Evolutionary conservation across 2,329 filamentous ascomycete species (phyloP), one percentile per base, ranked within the genome.

Genomic region (Rutstroemia sp.): DNA sequence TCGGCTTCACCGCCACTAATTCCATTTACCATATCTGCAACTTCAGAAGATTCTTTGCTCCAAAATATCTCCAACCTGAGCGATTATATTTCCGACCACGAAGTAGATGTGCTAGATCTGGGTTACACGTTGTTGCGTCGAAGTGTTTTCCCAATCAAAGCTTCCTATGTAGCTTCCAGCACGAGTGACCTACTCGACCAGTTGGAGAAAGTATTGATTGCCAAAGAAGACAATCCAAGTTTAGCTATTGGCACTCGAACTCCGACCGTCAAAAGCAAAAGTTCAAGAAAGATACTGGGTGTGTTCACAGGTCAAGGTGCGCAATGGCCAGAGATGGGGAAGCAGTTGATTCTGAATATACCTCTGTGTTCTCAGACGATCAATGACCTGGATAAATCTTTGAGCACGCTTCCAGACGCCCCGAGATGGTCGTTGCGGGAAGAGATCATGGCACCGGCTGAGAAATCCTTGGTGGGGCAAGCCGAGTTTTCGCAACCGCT

Each of bases 401-500:
- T 64, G 6, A 14, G 38, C 67, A 65, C 39, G 57, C 75, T 52
- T 57, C 58, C 61, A 14, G 54, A 62, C 58, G 18, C 57, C 18
- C 34, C 44, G 5, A 19, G 45, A 3, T 58, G 54, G 46, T 41
- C 30, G 6, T 45, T 64, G 7, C 56, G 48, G 51, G 25, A 62
- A 50, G 53, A 66, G 57, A n/a, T 69, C 58, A 52, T 62, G 54
- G 25, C 61, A 52, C 38, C 63, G 56, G 5, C 58, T 61, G 53
- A 63, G 57, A 30, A 42, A 10, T 63, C 61, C 21, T 57, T 49
- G 0, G 37, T 65, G n/a, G 46, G 30, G 12, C 50, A 60, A 45
- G 61, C 57, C 54, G 77, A 52, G 18, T 45, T 63, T 19, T 63
- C 69, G 2, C 74, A 77, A 62, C 74, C 75, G 57, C 66, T 72